A percentile compares a stretch with the other conserved stretches of the same genome.
phyloP scores from a whole-genome alignment of 164 flowering plant genomes.

The Buxus sempervirens region DNA sequence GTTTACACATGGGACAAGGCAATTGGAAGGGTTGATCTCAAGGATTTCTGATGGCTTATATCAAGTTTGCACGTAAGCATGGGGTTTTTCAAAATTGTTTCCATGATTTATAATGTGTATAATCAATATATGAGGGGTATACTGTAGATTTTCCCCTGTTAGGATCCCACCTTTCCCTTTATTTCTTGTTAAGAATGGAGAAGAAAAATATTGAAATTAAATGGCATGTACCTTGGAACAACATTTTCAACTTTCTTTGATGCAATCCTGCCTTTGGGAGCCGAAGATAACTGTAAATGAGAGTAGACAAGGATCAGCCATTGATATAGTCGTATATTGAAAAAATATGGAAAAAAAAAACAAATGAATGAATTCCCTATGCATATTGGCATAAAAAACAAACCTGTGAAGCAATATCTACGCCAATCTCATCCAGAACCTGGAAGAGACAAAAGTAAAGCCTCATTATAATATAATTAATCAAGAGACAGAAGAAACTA shows the following conservation, averaged over 20 bases:
- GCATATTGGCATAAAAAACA: constrained; percentile 12
- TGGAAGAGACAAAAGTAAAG: constrained; percentile 18
- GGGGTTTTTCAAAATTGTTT: no score
- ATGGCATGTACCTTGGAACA: constrained; percentile 35
- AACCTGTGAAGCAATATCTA: constrained; percentile 94
- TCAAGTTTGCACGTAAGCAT: no score
- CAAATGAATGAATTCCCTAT: neutral
- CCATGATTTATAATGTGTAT: no score
- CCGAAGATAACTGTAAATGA: constrained; percentile 70
- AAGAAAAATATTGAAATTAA: neutral
- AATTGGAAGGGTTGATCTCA: no score
- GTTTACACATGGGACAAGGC: no score
- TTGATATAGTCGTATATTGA: no score
- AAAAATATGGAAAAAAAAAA: neutral
- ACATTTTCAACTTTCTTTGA: constrained; percentile 53
- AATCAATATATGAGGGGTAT: no score
- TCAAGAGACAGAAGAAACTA: neutral
- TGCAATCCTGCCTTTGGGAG: constrained; percentile 81
- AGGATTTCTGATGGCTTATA: no score
- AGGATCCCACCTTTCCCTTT: no score
- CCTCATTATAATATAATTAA: neutral
- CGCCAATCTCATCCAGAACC: constrained; percentile 97
- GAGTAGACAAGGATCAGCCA: neutral
- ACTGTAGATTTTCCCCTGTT: no score
- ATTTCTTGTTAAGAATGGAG: neutral